These are phyloP conservation scores for Ustilago trichophora DNA, from an alignment of 1,284 basidiomycete genomes.

Conservation along the genomic window DNA sequence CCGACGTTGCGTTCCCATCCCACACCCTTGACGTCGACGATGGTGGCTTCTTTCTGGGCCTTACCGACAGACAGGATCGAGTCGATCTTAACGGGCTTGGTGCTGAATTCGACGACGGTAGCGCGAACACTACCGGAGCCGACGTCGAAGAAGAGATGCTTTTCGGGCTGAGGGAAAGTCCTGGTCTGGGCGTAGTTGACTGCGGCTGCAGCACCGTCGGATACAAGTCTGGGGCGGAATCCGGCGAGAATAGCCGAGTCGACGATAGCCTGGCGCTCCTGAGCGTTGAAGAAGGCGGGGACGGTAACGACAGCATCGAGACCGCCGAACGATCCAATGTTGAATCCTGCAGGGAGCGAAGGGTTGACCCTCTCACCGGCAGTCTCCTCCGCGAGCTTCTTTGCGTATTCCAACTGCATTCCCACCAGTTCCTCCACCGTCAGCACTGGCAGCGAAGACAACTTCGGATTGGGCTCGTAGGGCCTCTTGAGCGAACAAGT, in stretches of 20 bases:
- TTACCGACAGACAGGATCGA: conserved; percentile 70
- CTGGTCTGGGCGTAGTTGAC: conserved; percentile 88
- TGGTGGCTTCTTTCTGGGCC: conserved; percentile 73
- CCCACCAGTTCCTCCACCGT: conserved; percentile 88
- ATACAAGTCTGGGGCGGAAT: conserved; percentile 82
- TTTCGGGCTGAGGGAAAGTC: conserved; percentile 76
- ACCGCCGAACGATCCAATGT: conserved; percentile 55
- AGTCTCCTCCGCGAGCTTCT: conserved; percentile 81
- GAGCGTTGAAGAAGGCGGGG: conserved; percentile 69
- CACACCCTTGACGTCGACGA: conserved; percentile 79
- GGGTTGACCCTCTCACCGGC: conserved; percentile 69
- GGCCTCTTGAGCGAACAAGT: conserved; percentile 49
- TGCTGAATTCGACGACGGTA: conserved; percentile 80
- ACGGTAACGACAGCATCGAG: conserved; percentile 65
- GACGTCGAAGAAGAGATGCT: conserved; percentile 92
- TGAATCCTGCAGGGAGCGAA: conserved; percentile 48
- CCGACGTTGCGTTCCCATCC: conserved; percentile 82
- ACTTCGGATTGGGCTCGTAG: conserved; percentile 34
- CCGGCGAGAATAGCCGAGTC: conserved; percentile 93
- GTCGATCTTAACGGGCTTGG: conserved; percentile 54
- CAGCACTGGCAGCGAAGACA: conserved; percentile 36
- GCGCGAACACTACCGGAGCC: conserved; percentile 88
- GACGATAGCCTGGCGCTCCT: conserved; percentile 78
- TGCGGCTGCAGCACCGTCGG: conserved; percentile 78
- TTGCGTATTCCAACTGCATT: conserved; percentile 91